Conservation (phyloP, 768 basidiomycete genomes). For the Hemileccinum impolitum region DNA sequence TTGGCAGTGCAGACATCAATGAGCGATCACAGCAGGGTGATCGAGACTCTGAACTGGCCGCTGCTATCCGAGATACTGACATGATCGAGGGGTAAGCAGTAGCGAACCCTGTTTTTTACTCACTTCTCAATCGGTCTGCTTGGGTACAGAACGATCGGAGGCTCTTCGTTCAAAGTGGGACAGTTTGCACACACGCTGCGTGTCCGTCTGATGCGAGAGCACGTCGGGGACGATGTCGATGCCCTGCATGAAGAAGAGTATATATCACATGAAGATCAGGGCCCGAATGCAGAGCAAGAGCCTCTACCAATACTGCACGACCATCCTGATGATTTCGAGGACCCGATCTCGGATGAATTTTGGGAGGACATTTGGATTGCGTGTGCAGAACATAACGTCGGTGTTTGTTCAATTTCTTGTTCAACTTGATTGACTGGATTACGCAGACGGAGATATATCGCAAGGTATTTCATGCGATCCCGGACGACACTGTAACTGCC, state of each 20-base stretch:
- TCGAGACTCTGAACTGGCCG: slow-evolving; percentile 92
- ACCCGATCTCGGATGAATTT: slow-evolving; percentile 83
- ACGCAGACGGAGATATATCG: slow-evolving; percentile 89
- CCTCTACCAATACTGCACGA: slow-evolving; percentile 63
- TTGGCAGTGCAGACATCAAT: slow-evolving; percentile 97
- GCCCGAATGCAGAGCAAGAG: slow-evolving; percentile 68
- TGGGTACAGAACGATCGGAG: slow-evolving; percentile 77
- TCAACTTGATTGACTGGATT: neutral
- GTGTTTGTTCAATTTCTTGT: slow-evolving; percentile 24
- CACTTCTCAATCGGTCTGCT: neutral
- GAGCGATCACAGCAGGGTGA: slow-evolving; percentile 95
- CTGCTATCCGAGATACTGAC: slow-evolving; percentile 93
- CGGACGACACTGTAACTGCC: slow-evolving; percentile 88
- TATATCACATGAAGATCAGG: slow-evolving; percentile 56
- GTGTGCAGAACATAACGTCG: slow-evolving; percentile 83
- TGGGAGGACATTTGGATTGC: slow-evolving; percentile 91
- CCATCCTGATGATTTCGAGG: slow-evolving; percentile 77
- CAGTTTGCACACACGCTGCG: slow-evolving; percentile 95
- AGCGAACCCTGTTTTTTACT: neutral
- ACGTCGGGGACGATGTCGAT: slow-evolving; percentile 94
- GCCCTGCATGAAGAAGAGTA: slow-evolving; percentile 74
- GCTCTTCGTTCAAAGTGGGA: slow-evolving; percentile 93
- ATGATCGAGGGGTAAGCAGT: slow-evolving; percentile 81
- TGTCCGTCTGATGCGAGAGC: slow-evolving; percentile 93
- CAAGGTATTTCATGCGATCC: slow-evolving; percentile 90